phyloP scores from a whole-genome alignment of 345 rosid species.

The Punica granatum region DNA sequence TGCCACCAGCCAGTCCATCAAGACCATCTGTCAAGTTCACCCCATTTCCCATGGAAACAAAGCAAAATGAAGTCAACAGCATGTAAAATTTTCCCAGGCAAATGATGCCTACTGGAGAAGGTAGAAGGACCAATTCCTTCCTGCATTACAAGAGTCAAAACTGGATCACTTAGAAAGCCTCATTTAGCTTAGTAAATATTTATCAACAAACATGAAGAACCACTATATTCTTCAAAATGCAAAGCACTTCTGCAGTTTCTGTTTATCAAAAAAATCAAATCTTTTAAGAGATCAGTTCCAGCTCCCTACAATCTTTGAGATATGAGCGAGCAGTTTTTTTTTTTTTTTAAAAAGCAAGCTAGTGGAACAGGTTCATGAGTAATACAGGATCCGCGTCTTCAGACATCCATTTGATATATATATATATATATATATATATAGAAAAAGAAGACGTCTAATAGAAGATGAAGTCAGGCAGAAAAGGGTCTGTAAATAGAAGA shows the following conservation, averaged over 20 bases:
- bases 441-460: no score
- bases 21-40: conserved; percentile 69
- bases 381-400: neutral
- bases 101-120: conserved; percentile 74
- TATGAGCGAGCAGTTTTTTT: no score
- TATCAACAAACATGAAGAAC: neutral
- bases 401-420: neutral
- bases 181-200: neutral
- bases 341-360: neutral
- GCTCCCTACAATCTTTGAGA: neutral
- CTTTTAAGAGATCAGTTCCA: neutral
- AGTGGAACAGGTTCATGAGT: neutral
- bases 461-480: neutral
- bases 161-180: neutral
- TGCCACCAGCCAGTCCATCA: conserved; percentile 86
- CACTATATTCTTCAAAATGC: neutral
- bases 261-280: no score
- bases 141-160: conserved; percentile 30
- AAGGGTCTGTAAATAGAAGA: neutral
- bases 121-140: conserved; percentile 80
- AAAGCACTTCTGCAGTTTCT: neutral
- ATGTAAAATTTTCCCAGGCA: conserved; percentile 64
- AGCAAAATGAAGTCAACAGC: conserved; percentile 63
- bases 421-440: no score
- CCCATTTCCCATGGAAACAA: conserved; percentile 81